Evolutionary conservation across 192 early-diverging fungal species (phyloP).

Genomic region (Podochytrium sp.): DNA sequence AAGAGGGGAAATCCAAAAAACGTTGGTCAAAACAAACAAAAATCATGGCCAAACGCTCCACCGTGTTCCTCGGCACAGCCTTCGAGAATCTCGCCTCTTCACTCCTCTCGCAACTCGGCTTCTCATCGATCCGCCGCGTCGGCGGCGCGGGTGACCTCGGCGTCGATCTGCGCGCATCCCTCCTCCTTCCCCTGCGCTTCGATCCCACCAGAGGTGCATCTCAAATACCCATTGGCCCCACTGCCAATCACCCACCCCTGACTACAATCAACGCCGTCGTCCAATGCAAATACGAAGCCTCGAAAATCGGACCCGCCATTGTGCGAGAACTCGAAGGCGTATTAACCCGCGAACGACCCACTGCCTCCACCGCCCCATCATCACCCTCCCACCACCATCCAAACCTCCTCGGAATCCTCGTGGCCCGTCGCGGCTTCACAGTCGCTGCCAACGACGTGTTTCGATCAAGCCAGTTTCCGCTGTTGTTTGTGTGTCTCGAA

Average conservation of each 20-base stretch:
- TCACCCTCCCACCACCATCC: neutral
- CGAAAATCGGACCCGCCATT: neutral
- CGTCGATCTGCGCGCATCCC: neutral
- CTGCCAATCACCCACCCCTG: no score
- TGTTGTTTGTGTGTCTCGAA: neutral
- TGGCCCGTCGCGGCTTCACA: neutral
- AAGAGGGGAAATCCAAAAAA: no score
- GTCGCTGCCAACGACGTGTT: neutral
- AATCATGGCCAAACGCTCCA: no score
- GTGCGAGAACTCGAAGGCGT: neutral
- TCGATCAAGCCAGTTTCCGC: neutral
- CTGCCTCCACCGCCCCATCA: neutral
- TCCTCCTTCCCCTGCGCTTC: neutral
- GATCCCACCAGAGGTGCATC: neutral
- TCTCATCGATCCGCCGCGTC: neutral
- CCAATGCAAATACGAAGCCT: neutral
- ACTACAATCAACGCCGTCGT: neutral
- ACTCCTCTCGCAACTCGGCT: neutral
- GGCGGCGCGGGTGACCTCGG: conserved; percentile 1
- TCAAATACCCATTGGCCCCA: no score
- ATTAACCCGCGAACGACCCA: neutral
- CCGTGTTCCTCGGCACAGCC: neutral
- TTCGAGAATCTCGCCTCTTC: neutral
- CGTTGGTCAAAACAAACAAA: no score
- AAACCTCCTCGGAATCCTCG: neutral